Conservation (phyloP, 2,329 filamentous ascomycete species). For the Massarina eburnea region DNA sequence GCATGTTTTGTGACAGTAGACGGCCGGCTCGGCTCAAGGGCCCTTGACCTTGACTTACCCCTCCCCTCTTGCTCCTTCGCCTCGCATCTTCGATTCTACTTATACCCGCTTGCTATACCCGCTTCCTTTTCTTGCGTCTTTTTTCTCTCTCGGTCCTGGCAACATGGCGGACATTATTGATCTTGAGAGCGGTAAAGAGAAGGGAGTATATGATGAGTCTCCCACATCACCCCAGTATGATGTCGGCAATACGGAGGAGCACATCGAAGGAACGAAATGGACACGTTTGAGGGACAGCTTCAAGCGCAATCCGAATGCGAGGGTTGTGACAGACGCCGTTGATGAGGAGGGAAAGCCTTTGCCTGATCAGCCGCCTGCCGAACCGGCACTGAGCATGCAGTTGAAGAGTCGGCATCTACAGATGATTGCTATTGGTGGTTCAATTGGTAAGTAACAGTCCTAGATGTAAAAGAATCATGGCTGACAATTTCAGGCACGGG, state of each 20-base stretch:
- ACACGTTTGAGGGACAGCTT: constrained; percentile 21
- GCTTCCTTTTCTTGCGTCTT: neutral
- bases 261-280: constrained; percentile 11
- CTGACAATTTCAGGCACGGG: constrained; percentile 44
- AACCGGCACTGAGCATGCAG: constrained; percentile 39
- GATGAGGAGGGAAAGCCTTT: constrained; percentile 23
- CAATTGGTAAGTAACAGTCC: constrained; percentile 63
- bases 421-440: constrained; percentile 89
- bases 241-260: constrained; percentile 16
- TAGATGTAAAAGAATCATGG: neutral
- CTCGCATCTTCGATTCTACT: neutral
- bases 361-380: constrained; percentile 24
- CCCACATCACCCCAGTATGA: constrained; percentile 12
- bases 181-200: constrained; percentile 8
- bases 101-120: neutral
- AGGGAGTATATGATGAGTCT: constrained; percentile 3
- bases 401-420: constrained; percentile 80
- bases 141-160: neutral
- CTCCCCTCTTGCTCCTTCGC: neutral
- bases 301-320: constrained; percentile 24
- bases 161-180: constrained; percentile 6
- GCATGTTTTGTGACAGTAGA: neutral
- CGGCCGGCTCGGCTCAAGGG: neutral
- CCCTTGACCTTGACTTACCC: neutral
- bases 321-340: constrained; percentile 21